Conservation (phyloP, 2,329 filamentous ascomycete genomes). For the Cadophora sp. region DNA sequence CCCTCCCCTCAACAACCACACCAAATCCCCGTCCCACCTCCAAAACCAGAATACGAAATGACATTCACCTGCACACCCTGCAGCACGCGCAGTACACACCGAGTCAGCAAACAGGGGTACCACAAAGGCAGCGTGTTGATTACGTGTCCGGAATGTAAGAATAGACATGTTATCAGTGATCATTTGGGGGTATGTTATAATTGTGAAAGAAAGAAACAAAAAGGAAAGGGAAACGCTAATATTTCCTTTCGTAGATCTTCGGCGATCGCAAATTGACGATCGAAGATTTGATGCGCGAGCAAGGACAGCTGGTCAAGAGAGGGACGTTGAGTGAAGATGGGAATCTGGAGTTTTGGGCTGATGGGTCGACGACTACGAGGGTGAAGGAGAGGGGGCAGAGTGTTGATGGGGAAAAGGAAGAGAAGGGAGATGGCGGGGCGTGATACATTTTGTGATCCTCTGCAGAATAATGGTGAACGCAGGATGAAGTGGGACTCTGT, state of each 20-base stretch:
- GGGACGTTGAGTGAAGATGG: conserved; percentile 76
- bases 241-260: no score
- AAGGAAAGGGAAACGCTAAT: neutral
- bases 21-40: neutral
- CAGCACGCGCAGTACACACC: conserved; percentile 78
- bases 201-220: neutral
- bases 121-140: conserved; percentile 90
- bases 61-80: conserved; percentile 95
- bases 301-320: conserved; percentile 75
- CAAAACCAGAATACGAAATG: conserved; percentile 77
- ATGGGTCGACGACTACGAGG: conserved; percentile 48
- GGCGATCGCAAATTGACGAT: conserved; percentile 73
- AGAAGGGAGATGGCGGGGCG: neutral
- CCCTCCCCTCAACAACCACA: neutral
- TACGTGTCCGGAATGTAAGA: conserved; percentile 84
- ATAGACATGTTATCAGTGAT: conserved; percentile 90
- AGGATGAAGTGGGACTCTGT: neutral
- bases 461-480: neutral
- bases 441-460: neutral
- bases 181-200: conserved; percentile 67
- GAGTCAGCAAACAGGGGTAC: conserved; percentile 92
- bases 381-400: conserved; percentile 3
- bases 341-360: conserved; percentile 93
- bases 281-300: conserved; percentile 78
- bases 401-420: neutral